Percentiles rank a stretch among this genome's conserved stretches.
These are phyloP conservation scores for Reticulascus tulasneorum DNA, from an alignment of 2,329 filamentous ascomycete species.

Conservation along the genomic window DNA sequence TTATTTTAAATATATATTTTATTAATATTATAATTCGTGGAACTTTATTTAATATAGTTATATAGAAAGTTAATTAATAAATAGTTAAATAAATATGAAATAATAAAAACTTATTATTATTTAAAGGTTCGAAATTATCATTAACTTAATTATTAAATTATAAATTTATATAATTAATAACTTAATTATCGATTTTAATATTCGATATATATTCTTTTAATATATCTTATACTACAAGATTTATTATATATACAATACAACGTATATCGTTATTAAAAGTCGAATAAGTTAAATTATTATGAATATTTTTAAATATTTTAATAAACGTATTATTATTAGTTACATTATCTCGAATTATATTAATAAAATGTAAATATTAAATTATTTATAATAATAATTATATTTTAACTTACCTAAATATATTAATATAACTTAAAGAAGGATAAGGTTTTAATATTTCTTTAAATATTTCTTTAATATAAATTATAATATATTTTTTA, in stretches of 20 bases:
- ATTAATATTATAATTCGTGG: neutral
- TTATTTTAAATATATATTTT: neutral
- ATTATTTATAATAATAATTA: neutral
- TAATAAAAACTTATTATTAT: neutral
- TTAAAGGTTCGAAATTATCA: constrained; percentile 2
- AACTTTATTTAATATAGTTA: neutral
- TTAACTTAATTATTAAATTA: constrained; percentile 1
- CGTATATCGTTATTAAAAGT: neutral
- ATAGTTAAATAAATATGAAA: neutral
- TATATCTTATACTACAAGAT: neutral
- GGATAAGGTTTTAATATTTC: too few relatives aligned
- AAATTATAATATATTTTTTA: too few relatives aligned
- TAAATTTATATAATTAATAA: neutral
- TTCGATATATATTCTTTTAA: neutral
- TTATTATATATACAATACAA: too few relatives aligned
- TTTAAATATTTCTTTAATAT: too few relatives aligned
- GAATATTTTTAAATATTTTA: neutral
- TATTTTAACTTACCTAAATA: constrained; percentile 2
- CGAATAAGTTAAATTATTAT: neutral
- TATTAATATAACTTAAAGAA: too few relatives aligned
- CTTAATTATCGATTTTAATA: too few relatives aligned
- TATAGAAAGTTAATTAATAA: neutral
- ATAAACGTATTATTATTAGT: too few relatives aligned
- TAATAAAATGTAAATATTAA: neutral
- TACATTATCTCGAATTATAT: too few relatives aligned